A percentile compares a stretch with the other conserved stretches of the same genome.
Evolutionary conservation across 148 eudicot genomes (phyloP).

Genomic region (Rhododendron williamsianum): DNA sequence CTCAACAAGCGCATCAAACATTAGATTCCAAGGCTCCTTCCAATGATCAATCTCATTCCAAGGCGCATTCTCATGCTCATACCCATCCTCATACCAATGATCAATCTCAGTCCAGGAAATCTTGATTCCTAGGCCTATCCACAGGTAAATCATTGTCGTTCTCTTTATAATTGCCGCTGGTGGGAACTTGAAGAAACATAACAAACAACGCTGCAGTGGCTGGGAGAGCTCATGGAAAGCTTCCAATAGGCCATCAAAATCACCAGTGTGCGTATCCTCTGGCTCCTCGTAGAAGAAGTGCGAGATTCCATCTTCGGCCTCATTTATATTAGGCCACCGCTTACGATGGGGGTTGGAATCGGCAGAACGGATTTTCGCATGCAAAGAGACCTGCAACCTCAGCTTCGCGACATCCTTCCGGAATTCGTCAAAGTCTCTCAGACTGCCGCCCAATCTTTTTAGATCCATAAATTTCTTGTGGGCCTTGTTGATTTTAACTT

Average conservation of each 20-base stretch:
- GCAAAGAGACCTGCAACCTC: neutral
- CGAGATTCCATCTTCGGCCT: neutral
- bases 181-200: neutral
- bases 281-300: neutral
- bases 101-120: no score
- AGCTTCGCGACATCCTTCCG: neutral
- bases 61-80: no score
- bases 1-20: slow-evolving; percentile 10
- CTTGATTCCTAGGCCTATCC: neutral
- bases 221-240: neutral
- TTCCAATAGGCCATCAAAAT: neutral
- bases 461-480: no score
- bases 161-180: neutral
- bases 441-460: no score
- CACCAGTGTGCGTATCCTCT: neutral
- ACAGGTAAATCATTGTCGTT: neutral
- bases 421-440: neutral
- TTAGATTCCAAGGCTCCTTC: slow-evolving; percentile 6
- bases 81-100: neutral
- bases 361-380: no score
- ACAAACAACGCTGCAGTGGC: neutral
- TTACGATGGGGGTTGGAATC: neutral
- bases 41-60: no score
- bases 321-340: neutral
- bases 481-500: no score